Base-by-base conservation (phyloP, 768 basidiomycete species). In the Termitomyces sp. region DNA sequence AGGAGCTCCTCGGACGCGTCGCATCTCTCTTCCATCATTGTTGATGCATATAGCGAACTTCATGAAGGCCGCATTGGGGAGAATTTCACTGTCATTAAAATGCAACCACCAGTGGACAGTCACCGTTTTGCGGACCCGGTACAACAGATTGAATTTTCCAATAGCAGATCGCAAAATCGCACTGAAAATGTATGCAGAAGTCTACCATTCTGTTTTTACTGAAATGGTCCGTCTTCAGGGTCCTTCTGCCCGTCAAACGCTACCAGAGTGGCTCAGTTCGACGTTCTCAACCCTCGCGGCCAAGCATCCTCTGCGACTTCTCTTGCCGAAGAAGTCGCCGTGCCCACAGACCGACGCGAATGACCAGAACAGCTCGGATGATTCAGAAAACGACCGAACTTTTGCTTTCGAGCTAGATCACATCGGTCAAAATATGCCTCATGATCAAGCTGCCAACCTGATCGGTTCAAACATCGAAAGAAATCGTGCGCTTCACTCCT, bases 181-280 rank as follows among this genome's bases (percentile, higher is more conserved):
- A 3, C 39, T 16, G 12, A 37, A 39, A 34, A 46, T 17, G 59
- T 58, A 55, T 34, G 45, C 23, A 27, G 7, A 32, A 5, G 5
- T 2, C 23, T n/a, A 14, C 3, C 35, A 6, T n/a, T 25, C 10
- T 17, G 14, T n/a, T 19, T 45, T 8, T n/a, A 30, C 9, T 35
- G 17, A 37, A n/a, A 21, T 53, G 12, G 44, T 42, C 16, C 16
- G 10, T 21, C 5, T 5, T 28, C 45, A 52, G 50, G 19, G 25
- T 17, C 12, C 17, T 39, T 12, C 35, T 7, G 8, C 25, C 16
- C 40, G 28, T 21, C 69, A 70, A 41, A 61, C 72, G 4, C 69
- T 86, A 23, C 86, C 86, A 3, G 62, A 66, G 25, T 88, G 86
- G 86, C 75, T 87, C 14, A 71, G 73, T 25, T 64, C 71, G 39